Evolutionary conservation across 2,329 filamentous ascomycete genomes (phyloP), one percentile per base, ranked within the genome.

Genomic region (Penicillium olsonii): DNA sequence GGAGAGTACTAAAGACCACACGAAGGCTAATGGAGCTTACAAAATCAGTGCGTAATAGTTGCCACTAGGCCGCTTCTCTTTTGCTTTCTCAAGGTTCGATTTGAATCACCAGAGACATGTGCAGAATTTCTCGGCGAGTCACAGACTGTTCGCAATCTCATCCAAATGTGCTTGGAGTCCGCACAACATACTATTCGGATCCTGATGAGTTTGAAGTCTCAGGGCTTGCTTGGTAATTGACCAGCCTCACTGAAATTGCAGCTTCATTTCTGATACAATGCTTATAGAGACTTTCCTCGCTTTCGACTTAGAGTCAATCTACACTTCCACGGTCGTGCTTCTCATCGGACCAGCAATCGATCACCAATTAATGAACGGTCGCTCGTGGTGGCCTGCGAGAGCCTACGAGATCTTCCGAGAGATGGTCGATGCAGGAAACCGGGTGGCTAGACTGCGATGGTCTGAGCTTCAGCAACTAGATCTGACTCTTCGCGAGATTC

Each of bases 271-370:
- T 31, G n/a, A 31, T 31, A 3, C 12, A 5, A 12, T 14, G 29
- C 11, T 12, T 2, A 14, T n/a, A 31, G 29, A 31, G 7, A 31
- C 29, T n/a, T 31, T n/a, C 5, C 12, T 31, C 7, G 40, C 53
- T 19, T 57, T 57, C 22, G 55, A 57, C 15, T 52, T 57, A 14
- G 55, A 57, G 17, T 57, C 55, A 26, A 42, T 57, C 34, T 57
- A 55, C 20, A 48, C 55, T 15, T 57, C 55, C 24, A 52, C 55
- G 6, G 48, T 55, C 17, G 53, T 55, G 27, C 55, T 57, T 6
- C 50, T 57, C 20, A 55, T 57, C 31, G 55, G 38, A 26, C 29
- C 29, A 31, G 29, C 14, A 4, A 31, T 31, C 14, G 29, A 31
- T n/a, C 29, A 2, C 29, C 14, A 12, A 6, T 6, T 31, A 31